A percentile compares a stretch with the other conserved stretches of the same genome.
These are phyloP conservation scores for Tetracladium setigerum DNA, from an alignment of 495 filamentous ascomycete genomes.

Conservation along the genomic window DNA sequence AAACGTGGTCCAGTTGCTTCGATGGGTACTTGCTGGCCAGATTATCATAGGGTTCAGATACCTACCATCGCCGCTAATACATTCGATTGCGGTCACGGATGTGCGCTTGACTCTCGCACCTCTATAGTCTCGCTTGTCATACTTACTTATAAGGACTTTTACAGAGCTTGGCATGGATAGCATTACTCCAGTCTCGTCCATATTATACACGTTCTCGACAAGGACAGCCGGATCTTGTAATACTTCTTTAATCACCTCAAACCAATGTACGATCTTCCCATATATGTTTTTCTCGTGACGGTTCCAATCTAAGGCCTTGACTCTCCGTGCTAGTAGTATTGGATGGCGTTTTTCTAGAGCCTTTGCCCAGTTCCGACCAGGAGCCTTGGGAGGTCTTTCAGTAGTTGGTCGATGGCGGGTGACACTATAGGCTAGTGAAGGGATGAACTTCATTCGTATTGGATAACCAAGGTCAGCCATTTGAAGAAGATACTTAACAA, in stretches of 20 bases:
- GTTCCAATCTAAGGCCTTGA: conserved; percentile 20
- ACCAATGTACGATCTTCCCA: conserved; percentile 25
- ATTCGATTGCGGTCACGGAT: conserved; percentile 29
- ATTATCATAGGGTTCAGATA: conserved; percentile 23
- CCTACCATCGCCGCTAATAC: conserved; percentile 19
- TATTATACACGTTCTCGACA: conserved; percentile 26
- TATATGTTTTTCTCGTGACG: conserved; percentile 16
- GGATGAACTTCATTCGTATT: conserved; percentile 24
- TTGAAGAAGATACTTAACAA: conserved; percentile 24
- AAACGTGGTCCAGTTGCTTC: conserved; percentile 27
- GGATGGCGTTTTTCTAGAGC: conserved; percentile 22
- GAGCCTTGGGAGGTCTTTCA: conserved; percentile 8
- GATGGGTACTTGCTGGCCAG: conserved; percentile 29
- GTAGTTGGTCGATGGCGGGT: conserved; percentile 1
- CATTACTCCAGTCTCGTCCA: conserved; percentile 28
- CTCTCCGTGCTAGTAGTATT: conserved; percentile 22
- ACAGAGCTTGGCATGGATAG: conserved; percentile 29
- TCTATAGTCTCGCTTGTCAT: conserved; percentile 19
- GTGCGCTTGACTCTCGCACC: conserved; percentile 12
- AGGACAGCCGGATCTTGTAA: conserved; percentile 22
- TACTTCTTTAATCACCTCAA: conserved; percentile 22
- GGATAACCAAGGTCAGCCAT: conserved; percentile 24
- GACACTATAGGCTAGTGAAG: conserved; percentile 1
- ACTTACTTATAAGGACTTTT: conserved; percentile 30
- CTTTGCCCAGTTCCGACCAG: conserved; percentile 25